These are phyloP conservation scores for Zelonia costaricensis DNA, from an alignment of 208 protist genomes.

Conservation along the genomic window DNA sequence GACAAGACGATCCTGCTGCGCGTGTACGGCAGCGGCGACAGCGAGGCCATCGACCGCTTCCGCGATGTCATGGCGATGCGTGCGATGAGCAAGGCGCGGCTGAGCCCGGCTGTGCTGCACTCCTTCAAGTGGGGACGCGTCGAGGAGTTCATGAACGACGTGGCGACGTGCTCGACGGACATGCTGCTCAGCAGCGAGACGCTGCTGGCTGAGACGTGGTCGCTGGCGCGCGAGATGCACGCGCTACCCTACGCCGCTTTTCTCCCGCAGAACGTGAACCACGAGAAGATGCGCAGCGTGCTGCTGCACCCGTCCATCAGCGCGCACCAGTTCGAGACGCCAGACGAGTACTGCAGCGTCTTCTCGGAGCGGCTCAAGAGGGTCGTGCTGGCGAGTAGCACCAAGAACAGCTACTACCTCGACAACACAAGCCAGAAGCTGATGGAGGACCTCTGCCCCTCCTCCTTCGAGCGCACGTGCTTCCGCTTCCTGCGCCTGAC, in stretches of 20 bases:
- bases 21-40: slow-evolving; percentile 70
- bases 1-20: slow-evolving; percentile 67
- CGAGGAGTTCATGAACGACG: slow-evolving; percentile 82
- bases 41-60: slow-evolving; percentile 79
- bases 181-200: slow-evolving; percentile 62
- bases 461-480: slow-evolving; percentile 79
- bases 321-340: slow-evolving; percentile 14
- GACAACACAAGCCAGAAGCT: slow-evolving; percentile 45
- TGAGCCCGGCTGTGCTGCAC: slow-evolving; percentile 77
- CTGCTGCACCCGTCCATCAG: slow-evolving; percentile 10
- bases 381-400: slow-evolving; percentile 17
- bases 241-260: slow-evolving; percentile 47
- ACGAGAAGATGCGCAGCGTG: slow-evolving; percentile 24
- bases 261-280: slow-evolving; percentile 64
- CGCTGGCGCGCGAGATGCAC: slow-evolving; percentile 60
- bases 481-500: slow-evolving; percentile 72
- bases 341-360: slow-evolving; percentile 38
- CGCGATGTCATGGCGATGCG: slow-evolving; percentile 74
- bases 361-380: slow-evolving; percentile 28
- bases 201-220: slow-evolving; percentile 65
- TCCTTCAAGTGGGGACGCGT: slow-evolving; percentile 84
- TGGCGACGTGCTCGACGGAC: slow-evolving; percentile 75
- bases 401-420: slow-evolving; percentile 40
- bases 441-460: slow-evolving; percentile 71
- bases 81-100: slow-evolving; percentile 68